A percentile compares a stretch with the other conserved stretches of the same genome.
Conservation (phyloP, 2,329 filamentous ascomycete genomes). For the Thielaviopsis populi region DNA sequence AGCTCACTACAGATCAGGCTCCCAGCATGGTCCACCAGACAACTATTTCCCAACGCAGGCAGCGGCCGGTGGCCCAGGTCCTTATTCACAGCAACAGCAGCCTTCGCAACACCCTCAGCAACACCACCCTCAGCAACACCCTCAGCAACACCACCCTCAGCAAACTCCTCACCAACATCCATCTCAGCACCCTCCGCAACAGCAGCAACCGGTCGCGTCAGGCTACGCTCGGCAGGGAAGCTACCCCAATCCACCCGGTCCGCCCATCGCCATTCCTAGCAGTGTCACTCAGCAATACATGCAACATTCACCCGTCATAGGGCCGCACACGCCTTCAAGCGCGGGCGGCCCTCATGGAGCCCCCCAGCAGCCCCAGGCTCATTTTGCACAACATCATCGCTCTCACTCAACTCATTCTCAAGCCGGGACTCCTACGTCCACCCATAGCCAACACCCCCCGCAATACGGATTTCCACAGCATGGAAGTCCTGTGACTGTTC, state of each 20-base stretch:
- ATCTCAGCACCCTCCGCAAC: conserved; percentile 23
- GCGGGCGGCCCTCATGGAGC: background rate
- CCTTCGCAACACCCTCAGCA: conserved; percentile 24
- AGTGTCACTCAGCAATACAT: conserved; percentile 23
- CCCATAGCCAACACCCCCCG: conserved; percentile 38
- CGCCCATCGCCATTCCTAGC: conserved; percentile 32
- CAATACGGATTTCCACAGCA: conserved; percentile 29
- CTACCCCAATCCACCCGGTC: conserved; percentile 32
- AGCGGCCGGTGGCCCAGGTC: background rate
- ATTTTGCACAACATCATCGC: conserved; percentile 29
- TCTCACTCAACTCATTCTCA: conserved; percentile 43
- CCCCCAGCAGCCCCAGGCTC: conserved; percentile 19
- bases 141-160: conserved; percentile 19
- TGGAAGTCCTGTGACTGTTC: conserved; percentile 36
- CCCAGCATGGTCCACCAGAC: background rate
- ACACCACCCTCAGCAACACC: conserved; percentile 21
- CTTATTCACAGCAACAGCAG: background rate
- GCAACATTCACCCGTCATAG: conserved; percentile 8
- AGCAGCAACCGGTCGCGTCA: conserved; percentile 31
- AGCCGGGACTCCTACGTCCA: conserved; percentile 45
- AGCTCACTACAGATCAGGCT: background rate
- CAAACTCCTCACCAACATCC: conserved; percentile 24
- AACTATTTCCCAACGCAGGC: conserved; percentile 3
- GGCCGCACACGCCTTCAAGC: background rate
- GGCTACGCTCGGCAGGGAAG: conserved; percentile 24